Percentiles rank a stretch among this genome's conserved stretches.
These are phyloP conservation scores for Ascochyta pisi DNA, from an alignment of 2,329 filamentous ascomycete species.

Conservation along the genomic window DNA sequence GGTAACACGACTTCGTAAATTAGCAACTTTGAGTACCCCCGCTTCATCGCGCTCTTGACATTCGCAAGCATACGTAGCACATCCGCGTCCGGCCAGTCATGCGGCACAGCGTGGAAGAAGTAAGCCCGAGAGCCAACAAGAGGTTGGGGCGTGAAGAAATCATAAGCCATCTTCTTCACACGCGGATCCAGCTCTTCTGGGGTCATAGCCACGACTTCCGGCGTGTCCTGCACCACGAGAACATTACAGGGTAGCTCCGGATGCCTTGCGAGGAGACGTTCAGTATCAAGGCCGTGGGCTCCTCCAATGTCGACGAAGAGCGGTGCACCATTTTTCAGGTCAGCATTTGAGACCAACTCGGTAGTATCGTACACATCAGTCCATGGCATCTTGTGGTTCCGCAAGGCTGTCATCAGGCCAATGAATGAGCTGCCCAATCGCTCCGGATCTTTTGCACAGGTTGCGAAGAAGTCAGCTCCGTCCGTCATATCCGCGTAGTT, in stretches of 20 bases:
- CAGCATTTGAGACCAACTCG: conserved; percentile 3
- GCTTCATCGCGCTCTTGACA: conserved; percentile 20
- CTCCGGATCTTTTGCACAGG: conserved; percentile 9
- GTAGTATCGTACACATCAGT: conserved; percentile 16
- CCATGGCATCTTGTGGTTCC: conserved; percentile 18
- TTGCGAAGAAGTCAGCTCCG: conserved; percentile 15
- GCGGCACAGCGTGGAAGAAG: conserved; percentile 46
- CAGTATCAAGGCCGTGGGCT: conserved; percentile 13
- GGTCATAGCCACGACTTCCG: conserved; percentile 10
- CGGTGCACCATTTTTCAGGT: background rate
- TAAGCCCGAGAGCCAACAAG: conserved; percentile 39
- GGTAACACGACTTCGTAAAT: conserved; percentile 18
- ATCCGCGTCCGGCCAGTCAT: conserved; percentile 47
- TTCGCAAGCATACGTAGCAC: conserved; percentile 18
- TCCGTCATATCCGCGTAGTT: conserved; percentile 16
- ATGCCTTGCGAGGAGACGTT: conserved; percentile 4
- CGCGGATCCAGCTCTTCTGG: conserved; percentile 4
- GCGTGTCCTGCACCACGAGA: conserved; percentile 14
- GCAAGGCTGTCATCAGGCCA: conserved; percentile 8
- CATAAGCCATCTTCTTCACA: conserved; percentile 17
- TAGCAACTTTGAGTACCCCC: conserved; percentile 17
- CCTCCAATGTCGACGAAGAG: conserved; percentile 18
- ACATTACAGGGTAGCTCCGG: conserved; percentile 5
- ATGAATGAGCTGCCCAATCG: conserved; percentile 14
- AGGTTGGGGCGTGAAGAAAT: conserved; percentile 41